phyloP scores from a whole-genome alignment of 176 grass and related monocot genomes.

The Coix lacrymajobi region DNA sequence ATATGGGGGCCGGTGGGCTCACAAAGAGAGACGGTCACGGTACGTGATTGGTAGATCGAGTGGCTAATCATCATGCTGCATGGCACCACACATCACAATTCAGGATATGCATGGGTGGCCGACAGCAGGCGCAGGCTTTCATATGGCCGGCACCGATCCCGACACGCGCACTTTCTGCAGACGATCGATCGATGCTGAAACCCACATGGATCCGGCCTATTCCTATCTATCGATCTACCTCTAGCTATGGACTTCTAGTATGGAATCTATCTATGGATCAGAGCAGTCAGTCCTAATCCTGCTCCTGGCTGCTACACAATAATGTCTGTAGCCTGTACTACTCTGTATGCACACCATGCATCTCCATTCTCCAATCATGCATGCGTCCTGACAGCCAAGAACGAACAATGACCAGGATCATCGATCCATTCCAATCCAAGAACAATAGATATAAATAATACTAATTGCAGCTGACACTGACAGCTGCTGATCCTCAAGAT shows the following conservation, averaged over 20 bases:
- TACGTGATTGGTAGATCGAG: slow-evolving; percentile 3
- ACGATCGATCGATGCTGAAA: slow-evolving; percentile 33
- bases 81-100: not conserved
- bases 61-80: slow-evolving; percentile 32
- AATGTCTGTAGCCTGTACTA: not conserved
- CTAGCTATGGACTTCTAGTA: not conserved
- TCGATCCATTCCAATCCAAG: not conserved
- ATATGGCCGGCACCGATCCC: slow-evolving; percentile 45
- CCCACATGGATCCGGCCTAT: slow-evolving; percentile 44
- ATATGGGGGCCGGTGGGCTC: not conserved
- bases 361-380: not conserved
- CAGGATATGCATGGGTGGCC: slow-evolving; percentile 17
- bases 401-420: not conserved
- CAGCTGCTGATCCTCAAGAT: not conserved
- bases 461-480: not conserved
- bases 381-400: not conserved
- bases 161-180: slow-evolving; percentile 35
- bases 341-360: not conserved
- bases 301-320: not conserved
- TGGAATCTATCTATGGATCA: not conserved
- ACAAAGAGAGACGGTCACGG: no score
- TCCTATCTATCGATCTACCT: not conserved
- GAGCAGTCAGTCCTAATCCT: slow-evolving; percentile 6
- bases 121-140: slow-evolving; percentile 34
- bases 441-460: not conserved